Percentiles rank a stretch among this genome's conserved stretches.
phyloP scores from a whole-genome alignment of 2,329 filamentous ascomycete genomes.

The Fusarium sp. region DNA sequence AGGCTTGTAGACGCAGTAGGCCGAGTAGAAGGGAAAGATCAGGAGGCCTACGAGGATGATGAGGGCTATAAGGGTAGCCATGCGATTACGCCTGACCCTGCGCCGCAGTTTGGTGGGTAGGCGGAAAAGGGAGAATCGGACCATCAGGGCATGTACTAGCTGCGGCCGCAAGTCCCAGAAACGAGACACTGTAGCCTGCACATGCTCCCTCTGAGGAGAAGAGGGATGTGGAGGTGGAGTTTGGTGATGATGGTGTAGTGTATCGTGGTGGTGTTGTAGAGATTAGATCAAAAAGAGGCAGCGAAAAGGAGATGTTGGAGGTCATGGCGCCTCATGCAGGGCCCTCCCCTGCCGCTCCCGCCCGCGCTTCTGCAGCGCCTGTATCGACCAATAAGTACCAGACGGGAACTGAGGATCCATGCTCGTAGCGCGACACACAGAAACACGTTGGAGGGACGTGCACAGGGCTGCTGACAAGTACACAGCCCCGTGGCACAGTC shows the following conservation, averaged over 20 bases:
- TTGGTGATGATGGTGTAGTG: constrained; percentile 16
- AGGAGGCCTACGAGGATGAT: constrained; percentile 50
- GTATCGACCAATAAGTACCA: constrained; percentile 26
- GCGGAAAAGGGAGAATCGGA: constrained; percentile 61
- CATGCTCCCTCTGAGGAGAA: constrained; percentile 38
- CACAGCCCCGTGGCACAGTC: constrained; percentile 41
- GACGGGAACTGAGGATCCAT: not conserved
- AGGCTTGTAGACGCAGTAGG: constrained; percentile 85
- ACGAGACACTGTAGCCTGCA: constrained; percentile 31
- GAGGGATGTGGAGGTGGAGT: constrained; percentile 1
- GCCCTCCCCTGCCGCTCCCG: not conserved
- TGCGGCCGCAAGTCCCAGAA: constrained; percentile 38
- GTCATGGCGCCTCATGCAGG: constrained; percentile 17
- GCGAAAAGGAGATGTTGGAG: constrained; percentile 20
- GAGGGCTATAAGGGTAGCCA: constrained; percentile 63
- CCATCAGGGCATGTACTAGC: constrained; percentile 46
- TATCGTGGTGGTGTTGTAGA: constrained; percentile 14
- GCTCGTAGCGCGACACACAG: constrained; percentile 6
- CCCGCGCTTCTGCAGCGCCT: constrained; percentile 35
- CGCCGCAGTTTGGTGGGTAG: constrained; percentile 67
- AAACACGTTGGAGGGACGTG: constrained; percentile 20
- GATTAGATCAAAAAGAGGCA: constrained; percentile 4
- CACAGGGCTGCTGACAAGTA: constrained; percentile 31
- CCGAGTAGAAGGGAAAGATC: constrained; percentile 53
- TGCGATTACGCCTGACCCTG: constrained; percentile 67